A percentile compares a stretch with the other conserved stretches of the same genome.
Evolutionary conservation across 805 yeast genomes (phyloP).

Genomic region (Blastobotrys parvus): DNA sequence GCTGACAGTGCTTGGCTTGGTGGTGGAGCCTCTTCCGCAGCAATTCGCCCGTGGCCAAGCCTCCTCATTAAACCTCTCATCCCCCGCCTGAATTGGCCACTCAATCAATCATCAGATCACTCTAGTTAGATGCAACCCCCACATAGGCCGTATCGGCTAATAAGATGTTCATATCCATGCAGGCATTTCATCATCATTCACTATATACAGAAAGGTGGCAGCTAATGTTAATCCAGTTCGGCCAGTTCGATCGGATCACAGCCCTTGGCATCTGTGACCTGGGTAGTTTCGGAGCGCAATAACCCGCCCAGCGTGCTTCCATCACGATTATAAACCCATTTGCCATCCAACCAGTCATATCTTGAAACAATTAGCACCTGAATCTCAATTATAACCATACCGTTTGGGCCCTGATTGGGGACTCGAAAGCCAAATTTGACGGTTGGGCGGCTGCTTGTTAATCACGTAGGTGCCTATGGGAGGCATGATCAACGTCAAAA

Average conservation of each 20-base stretch:
- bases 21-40: no score
- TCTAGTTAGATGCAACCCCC: no score
- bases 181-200: no score
- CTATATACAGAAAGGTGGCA: no score
- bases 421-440: slow-evolving; percentile 92
- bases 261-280: slow-evolving; percentile 12
- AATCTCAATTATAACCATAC: no score
- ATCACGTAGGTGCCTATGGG: slow-evolving; percentile 79
- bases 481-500: slow-evolving; percentile 63
- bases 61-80: no score
- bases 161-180: no score
- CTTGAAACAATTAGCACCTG: background rate
- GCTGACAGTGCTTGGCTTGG: no score
- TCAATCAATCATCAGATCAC: no score
- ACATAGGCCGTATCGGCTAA: no score
- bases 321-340: slow-evolving; percentile 79
- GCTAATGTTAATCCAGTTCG: slow-evolving; percentile 13
- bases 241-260: background rate
- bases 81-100: no score
- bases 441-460: slow-evolving; percentile 95
- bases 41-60: no score
- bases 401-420: slow-evolving; percentile 90
- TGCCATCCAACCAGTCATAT: slow-evolving; percentile 62
- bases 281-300: slow-evolving; percentile 42
- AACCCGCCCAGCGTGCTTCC: slow-evolving; percentile 40